Base-by-base conservation (phyloP, 108 stramenopile species). In the Phaeodactylum tricornutum region DNA sequence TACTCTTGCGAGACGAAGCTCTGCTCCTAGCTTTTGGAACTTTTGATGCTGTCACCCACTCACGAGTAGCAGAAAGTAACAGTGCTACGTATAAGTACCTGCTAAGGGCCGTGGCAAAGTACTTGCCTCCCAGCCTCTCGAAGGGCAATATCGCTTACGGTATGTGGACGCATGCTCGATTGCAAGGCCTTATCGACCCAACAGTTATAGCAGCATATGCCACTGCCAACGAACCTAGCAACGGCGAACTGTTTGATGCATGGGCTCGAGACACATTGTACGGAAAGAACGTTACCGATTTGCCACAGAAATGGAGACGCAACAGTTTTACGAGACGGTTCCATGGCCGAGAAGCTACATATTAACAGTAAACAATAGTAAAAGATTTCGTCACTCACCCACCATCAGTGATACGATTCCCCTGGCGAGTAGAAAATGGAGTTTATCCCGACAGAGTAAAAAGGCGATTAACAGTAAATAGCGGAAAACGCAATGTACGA, bases 91-190 rank as follows among this genome's bases (percentile, higher is more conserved):
- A 32, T 33, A 15, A 14, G 4, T 49, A 49, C 22, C 21, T 73
- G 35, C 46, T 77, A 16, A 59, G 54, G 40, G 47, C 60, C 14
- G 25, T 77, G 25, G 40, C 53, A 7, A 72, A 73, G 29, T 73
- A 55, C 38, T 37, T 77, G 15, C 75, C 75, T 6, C 59, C 68
- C 7, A 67, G 65, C 43, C 36, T 57, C 43, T 50, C 56, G 21
- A 40, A 63, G 0, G 75, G 75, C 19, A 72, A 77, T 47, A 70
- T 77, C 43, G 68, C 75, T 1, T 64, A 63, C 46, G 75, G 53
- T 1, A 39, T 77, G 50, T 73, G 66, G 50, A 33, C 60, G 59
- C 44, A 72, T 53, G 68, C 71, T 41, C 16, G 47, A 47, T 26
- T 61, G 41, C 67, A 73, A 50, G 61, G 65, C n/a, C 54, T 77